Percentiles rank a stretch among this genome's conserved stretches.
These are phyloP conservation scores for Acephala macrosclerotiorum DNA, from an alignment of 2,329 filamentous ascomycete genomes.

Conservation along the genomic window DNA sequence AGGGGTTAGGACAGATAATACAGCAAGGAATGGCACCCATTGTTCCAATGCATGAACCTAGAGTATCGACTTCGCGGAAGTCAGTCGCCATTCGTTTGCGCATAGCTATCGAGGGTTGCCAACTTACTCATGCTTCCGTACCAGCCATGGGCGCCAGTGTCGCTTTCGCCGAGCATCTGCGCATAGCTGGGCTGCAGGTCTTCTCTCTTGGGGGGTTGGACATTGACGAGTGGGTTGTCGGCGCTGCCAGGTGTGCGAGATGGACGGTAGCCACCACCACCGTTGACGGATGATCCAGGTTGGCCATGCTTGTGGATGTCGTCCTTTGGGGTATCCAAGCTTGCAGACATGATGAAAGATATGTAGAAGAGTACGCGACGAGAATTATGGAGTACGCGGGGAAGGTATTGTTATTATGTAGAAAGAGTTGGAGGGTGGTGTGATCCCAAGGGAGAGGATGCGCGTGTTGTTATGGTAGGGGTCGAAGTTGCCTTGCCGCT, in stretches of 20 bases:
- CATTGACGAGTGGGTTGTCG: conserved; percentile 63
- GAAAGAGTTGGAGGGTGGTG: conserved; percentile 4
- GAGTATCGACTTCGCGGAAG: conserved; percentile 64
- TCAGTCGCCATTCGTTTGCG: conserved; percentile 15
- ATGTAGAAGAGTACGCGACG: conserved; percentile 4
- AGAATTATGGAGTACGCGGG: conserved; percentile 12
- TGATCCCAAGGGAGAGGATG: not conserved
- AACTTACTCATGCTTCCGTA: conserved; percentile 84
- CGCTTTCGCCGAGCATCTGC: conserved; percentile 65
- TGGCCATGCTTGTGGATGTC: conserved; percentile 16
- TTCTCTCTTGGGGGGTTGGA: conserved; percentile 81
- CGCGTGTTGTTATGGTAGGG: not conserved
- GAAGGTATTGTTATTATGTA: conserved; percentile 8
- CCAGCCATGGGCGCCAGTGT: conserved; percentile 81
- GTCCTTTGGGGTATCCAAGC: conserved; percentile 28
- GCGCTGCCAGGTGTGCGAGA: conserved; percentile 32
- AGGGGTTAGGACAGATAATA: conserved; percentile 91
- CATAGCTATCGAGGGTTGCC: not conserved
- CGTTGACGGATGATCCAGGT: conserved; percentile 42
- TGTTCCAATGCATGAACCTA: conserved; percentile 79
- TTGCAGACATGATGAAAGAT: conserved; percentile 21
- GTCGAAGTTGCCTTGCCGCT: conserved; percentile 14
- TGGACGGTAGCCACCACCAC: conserved; percentile 30
- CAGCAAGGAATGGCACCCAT: conserved; percentile 91
- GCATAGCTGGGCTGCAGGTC: conserved; percentile 81